These are phyloP conservation scores for Schizophyllum commune DNA, from an alignment of 1,284 basidiomycete species.

Conservation along the genomic window DNA sequence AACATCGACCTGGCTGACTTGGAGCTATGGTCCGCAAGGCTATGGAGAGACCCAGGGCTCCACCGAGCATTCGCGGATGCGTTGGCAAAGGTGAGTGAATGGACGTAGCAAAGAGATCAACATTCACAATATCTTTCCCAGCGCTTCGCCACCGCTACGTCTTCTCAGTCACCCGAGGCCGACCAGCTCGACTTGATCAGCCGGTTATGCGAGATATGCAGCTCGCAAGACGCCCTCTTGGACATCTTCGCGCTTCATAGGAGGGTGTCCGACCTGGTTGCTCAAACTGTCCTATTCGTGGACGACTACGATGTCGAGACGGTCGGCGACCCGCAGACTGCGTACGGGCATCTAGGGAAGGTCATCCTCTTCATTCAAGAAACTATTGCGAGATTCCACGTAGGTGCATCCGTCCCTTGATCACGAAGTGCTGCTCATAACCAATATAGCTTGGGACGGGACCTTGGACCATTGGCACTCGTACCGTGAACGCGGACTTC, in stretches of 20 bases:
- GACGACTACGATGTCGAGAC: conserved; percentile 71
- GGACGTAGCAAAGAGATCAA: too few species aligned
- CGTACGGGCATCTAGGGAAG: conserved; percentile 66
- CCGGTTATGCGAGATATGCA: conserved; percentile 46
- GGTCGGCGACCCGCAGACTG: conserved; percentile 76
- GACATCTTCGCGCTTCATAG: conserved; percentile 68
- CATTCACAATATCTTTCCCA: conserved; percentile 19
- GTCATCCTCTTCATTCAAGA: conserved; percentile 67
- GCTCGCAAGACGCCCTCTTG: conserved; percentile 44
- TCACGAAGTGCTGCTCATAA: conserved; percentile 8
- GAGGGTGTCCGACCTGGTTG: conserved; percentile 53
- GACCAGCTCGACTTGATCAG: too few species aligned
- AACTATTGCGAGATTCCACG: conserved; percentile 55
- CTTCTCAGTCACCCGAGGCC: conserved; percentile 53
- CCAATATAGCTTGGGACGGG: conserved; percentile 27
- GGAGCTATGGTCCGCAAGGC: conserved; percentile 40
- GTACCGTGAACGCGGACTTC: conserved; percentile 40
- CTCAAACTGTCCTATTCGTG: conserved; percentile 52
- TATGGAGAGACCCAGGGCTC: conserved; percentile 51
- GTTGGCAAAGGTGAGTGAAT: conserved; percentile 43
- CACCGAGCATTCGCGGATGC: conserved; percentile 53
- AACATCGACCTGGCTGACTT: conserved; percentile 48
- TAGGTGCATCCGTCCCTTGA: conserved; percentile 25
- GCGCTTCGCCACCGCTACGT: conserved; percentile 46
- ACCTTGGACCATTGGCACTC: conserved; percentile 33